Percentiles rank a stretch among this genome's conserved stretches.
Evolutionary conservation across 1,284 basidiomycete species (phyloP).

Genomic region (Blastosporella zonata): DNA sequence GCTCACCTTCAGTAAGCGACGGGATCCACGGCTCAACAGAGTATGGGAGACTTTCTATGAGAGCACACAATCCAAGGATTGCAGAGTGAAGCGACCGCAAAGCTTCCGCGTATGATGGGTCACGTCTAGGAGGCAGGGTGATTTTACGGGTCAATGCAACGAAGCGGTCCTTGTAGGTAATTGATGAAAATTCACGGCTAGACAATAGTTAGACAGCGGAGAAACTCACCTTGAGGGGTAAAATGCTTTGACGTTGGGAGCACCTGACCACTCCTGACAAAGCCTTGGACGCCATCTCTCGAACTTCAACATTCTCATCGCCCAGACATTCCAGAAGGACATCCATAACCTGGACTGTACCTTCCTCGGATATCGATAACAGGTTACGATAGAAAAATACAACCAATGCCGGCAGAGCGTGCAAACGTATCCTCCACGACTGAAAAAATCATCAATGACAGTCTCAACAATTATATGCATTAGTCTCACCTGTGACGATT

Average conservation of each 20-base stretch:
- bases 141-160: conserved; percentile 59
- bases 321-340: conserved; percentile 79
- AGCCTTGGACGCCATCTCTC: conserved; percentile 90
- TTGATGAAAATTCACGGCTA: conserved; percentile 2
- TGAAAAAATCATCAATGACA: conserved; percentile 25
- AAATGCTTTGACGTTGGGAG: conserved; percentile 87
- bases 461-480: conserved; percentile 4
- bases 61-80: conserved; percentile 85
- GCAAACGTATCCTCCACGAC: conserved; percentile 79
- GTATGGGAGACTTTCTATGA: conserved; percentile 79
- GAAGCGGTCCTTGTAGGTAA: conserved; percentile 69
- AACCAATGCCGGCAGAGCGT: conserved; percentile 70
- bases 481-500: conserved; percentile 57
- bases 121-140: conserved; percentile 68
- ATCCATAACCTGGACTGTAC: conserved; percentile 73
- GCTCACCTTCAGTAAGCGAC: conserved; percentile 66
- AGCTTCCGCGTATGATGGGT: conserved; percentile 71
- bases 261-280: conserved; percentile 90
- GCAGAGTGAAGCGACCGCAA: conserved; percentile 84
- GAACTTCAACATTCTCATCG: conserved; percentile 92
- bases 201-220: conserved; percentile 9
- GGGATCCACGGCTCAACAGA: conserved; percentile 79
- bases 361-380: conserved; percentile 65
- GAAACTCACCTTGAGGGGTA: conserved; percentile 71
- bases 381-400: conserved; percentile 89